Conservation (phyloP, 768 basidiomycete genomes). For the Boletus reticuloceps region DNA sequence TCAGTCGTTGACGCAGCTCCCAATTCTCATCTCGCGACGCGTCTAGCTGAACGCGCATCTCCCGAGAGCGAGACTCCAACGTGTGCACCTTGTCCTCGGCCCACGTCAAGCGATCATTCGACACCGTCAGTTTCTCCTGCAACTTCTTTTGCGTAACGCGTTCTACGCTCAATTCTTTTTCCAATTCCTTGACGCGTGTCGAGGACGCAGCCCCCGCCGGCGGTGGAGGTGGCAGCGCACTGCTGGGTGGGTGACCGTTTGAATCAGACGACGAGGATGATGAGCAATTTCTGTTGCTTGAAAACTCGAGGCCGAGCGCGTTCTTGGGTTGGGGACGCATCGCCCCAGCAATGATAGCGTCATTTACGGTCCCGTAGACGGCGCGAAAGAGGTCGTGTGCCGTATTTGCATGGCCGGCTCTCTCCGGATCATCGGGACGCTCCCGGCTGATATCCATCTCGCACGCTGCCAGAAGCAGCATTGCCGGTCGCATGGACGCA, state of each 20-base stretch:
- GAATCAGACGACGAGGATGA: not conserved
- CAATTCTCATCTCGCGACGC: slow-evolving; percentile 18
- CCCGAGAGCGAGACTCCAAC: slow-evolving; percentile 24
- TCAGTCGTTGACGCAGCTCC: slow-evolving; percentile 22
- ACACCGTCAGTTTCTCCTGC: slow-evolving; percentile 17
- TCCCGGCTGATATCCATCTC: slow-evolving; percentile 33
- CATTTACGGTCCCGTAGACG: slow-evolving; percentile 26
- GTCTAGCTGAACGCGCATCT: slow-evolving; percentile 18
- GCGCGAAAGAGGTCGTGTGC: slow-evolving; percentile 31
- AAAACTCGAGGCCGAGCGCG: slow-evolving; percentile 27
- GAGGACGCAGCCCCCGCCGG: not conserved
- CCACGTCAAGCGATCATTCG: slow-evolving; percentile 11
- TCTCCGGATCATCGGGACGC: slow-evolving; percentile 18
- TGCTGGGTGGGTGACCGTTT: not conserved
- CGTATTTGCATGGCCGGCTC: slow-evolving; percentile 14
- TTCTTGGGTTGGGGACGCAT: slow-evolving; percentile 15
- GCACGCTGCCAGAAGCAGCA: slow-evolving; percentile 32
- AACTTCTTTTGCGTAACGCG: slow-evolving; percentile 14
- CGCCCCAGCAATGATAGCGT: slow-evolving; percentile 17
- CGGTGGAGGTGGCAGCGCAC: not conserved
- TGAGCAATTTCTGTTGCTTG: slow-evolving; percentile 1
- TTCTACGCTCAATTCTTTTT: slow-evolving; percentile 22
- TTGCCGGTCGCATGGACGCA: slow-evolving; percentile 25
- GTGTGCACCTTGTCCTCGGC: slow-evolving; percentile 14
- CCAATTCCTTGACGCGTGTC: slow-evolving; percentile 20